These are phyloP conservation scores for Ceratobasidium sp. DNA, from an alignment of 1,284 basidiomycete species.

Conservation along the genomic window DNA sequence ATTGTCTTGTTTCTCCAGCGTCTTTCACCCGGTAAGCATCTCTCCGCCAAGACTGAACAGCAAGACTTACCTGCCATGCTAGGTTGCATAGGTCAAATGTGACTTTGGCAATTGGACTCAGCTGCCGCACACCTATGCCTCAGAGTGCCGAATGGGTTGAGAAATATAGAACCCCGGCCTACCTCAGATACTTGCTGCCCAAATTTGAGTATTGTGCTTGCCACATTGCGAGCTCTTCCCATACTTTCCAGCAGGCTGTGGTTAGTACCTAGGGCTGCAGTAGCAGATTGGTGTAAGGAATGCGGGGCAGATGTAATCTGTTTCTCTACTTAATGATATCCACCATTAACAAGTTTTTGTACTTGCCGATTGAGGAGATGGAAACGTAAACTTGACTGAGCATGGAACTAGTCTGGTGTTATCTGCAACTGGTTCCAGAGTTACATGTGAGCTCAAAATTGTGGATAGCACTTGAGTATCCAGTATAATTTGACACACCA, in stretches of 20 bases:
- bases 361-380: neutral
- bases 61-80: slow-evolving; percentile 2
- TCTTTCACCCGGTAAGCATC: neutral
- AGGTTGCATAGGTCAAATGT: neutral
- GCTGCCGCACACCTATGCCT: neutral
- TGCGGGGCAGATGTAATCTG: too few relatives aligned
- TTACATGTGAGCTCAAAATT: neutral
- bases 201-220: neutral
- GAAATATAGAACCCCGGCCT: neutral
- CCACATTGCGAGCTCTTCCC: neutral
- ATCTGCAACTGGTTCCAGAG: neutral
- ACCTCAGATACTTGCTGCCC: neutral
- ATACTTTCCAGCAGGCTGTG: neutral
- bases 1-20: slow-evolving; percentile 3
- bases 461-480: neutral
- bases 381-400: neutral
- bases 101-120: neutral
- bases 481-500: neutral
- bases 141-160: too few relatives aligned
- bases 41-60: too few relatives aligned
- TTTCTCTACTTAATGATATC: neutral
- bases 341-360: too few relatives aligned
- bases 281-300: neutral
- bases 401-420: neutral
- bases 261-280: neutral